phyloP scores from a whole-genome alignment of 495 filamentous ascomycete genomes.

The Staphylotrichum longicolle region DNA sequence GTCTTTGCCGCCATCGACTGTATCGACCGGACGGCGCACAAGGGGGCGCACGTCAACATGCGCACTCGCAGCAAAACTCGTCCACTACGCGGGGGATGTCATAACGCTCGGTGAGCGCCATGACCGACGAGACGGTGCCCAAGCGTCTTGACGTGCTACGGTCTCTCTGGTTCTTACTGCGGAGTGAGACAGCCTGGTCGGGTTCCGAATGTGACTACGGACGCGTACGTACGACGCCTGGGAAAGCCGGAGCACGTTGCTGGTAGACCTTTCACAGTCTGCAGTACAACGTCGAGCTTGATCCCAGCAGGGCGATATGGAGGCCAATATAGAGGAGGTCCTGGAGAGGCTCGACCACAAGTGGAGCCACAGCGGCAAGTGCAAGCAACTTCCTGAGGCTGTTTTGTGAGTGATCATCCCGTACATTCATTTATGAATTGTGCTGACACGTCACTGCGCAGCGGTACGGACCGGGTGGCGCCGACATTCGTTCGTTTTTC shows the following conservation, averaged over 20 bases:
- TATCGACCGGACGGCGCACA: not conserved
- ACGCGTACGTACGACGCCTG: slow-evolving; percentile 10
- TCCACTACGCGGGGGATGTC: slow-evolving; percentile 8
- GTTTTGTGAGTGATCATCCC: not conserved
- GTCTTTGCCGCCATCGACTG: slow-evolving; percentile 13
- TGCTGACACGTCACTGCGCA: not conserved
- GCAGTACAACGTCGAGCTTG: slow-evolving; percentile 15
- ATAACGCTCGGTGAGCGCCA: slow-evolving; percentile 10
- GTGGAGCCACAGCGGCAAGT: slow-evolving; percentile 13
- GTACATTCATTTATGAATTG: not conserved
- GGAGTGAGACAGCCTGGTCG: slow-evolving; percentile 11
- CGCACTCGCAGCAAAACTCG: slow-evolving; percentile 15
- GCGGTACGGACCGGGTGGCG: slow-evolving; percentile 5
- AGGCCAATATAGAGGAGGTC: slow-evolving; percentile 7
- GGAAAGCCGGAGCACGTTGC: slow-evolving; percentile 10
- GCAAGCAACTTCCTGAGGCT: not conserved
- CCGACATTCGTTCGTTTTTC: slow-evolving; percentile 2
- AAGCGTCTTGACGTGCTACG: slow-evolving; percentile 14
- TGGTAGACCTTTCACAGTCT: slow-evolving; percentile 4
- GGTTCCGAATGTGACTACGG: not conserved
- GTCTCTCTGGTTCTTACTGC: slow-evolving; percentile 8
- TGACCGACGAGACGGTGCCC: slow-evolving; percentile 12
- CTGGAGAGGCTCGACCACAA: slow-evolving; percentile 5
- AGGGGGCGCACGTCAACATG: slow-evolving; percentile 10
- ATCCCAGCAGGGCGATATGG: slow-evolving; percentile 10